These are phyloP conservation scores for Hydrangea macrophylla DNA, from an alignment of 148 eudicot genomes.

Conservation along the genomic window DNA sequence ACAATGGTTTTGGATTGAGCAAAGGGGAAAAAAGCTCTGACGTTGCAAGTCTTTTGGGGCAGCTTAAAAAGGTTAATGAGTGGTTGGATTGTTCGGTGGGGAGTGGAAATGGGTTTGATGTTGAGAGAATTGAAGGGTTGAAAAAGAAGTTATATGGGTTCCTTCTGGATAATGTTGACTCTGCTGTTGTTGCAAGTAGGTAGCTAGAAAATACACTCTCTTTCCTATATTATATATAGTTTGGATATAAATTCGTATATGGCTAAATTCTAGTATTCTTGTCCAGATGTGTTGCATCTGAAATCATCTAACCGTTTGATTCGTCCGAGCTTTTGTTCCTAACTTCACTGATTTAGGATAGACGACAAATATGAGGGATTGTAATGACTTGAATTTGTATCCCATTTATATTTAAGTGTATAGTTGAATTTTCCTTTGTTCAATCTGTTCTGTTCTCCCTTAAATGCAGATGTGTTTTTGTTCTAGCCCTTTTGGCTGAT, in stretches of 20 bases:
- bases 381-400: background rate
- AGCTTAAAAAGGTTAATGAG: constrained; percentile 38
- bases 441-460: too few relatives aligned
- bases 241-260: background rate
- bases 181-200: constrained; percentile 8
- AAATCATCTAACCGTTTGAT: background rate
- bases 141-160: constrained; percentile 32
- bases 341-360: background rate
- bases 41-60: constrained; percentile 25
- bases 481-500: background rate
- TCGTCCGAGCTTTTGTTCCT: background rate
- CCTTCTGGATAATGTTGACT: constrained; percentile 32
- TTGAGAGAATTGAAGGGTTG: constrained; percentile 30
- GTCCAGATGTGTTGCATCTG: background rate
- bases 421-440: background rate
- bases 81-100: constrained; percentile 29
- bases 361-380: background rate
- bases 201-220: background rate
- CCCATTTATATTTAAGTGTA: background rate
- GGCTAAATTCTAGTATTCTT: background rate
- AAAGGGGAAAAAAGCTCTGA: constrained; percentile 12
- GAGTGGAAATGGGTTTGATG: constrained; percentile 7
- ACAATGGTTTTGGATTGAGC: constrained; percentile 23
- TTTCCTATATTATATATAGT: too few relatives aligned
- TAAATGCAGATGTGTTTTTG: background rate